Evolutionary conservation across 2,329 filamentous ascomycete species (phyloP).

Genomic region (Chaetomiaceae sp.): DNA sequence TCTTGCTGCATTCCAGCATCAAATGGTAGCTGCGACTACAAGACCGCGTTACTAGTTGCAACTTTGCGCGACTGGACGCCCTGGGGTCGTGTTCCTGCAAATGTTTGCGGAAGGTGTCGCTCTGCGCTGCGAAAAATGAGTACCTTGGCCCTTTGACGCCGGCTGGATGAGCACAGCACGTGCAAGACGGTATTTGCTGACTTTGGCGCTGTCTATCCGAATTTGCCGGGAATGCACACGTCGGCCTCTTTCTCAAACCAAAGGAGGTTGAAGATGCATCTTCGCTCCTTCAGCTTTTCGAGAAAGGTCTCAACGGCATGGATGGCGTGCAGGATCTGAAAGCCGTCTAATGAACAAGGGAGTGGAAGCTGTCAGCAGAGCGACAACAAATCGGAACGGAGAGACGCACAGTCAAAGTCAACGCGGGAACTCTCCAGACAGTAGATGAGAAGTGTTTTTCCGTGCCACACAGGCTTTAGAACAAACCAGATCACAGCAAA

Average conservation of each 20-base stretch:
- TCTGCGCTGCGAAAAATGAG: constrained; percentile 18
- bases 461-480: too few relatives aligned
- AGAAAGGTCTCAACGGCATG: constrained; percentile 1
- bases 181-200: constrained; percentile 5
- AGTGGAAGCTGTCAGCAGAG: neutral
- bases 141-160: constrained; percentile 21
- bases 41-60: too few relatives aligned
- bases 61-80: constrained; percentile 14
- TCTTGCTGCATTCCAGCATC: too few relatives aligned
- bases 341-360: neutral
- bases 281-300: neutral
- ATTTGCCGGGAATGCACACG: neutral
- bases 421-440: neutral
- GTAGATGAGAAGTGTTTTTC: neutral
- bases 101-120: constrained; percentile 14
- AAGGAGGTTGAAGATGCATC: constrained; percentile 1
- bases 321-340: neutral
- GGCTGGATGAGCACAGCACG: constrained; percentile 4
- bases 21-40: too few relatives aligned
- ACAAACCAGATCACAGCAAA: neutral
- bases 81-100: constrained; percentile 20
- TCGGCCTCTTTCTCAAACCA: constrained; percentile 4
- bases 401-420: neutral
- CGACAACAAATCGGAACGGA: neutral
- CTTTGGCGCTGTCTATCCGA: neutral